Conservation (phyloP, 139 green algal genomes). For the Volvox reticuliferus region DNA sequence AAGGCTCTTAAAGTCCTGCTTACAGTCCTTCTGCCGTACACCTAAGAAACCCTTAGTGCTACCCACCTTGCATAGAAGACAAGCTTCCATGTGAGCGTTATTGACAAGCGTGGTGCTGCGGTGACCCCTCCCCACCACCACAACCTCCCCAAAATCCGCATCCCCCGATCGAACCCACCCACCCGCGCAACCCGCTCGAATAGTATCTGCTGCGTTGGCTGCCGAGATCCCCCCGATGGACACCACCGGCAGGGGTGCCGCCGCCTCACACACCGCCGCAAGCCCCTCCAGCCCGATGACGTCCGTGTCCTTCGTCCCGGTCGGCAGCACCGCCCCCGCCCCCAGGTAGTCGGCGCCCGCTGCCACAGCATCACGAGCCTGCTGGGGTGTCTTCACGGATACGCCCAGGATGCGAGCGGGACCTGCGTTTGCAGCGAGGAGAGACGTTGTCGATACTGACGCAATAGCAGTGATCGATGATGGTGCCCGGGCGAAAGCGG, state of each 20-base stretch:
- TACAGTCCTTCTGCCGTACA: too few relatives aligned
- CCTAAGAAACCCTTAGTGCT: too few relatives aligned
- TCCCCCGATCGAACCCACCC: background rate
- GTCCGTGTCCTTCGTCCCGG: conserved; percentile 84
- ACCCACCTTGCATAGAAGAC: too few relatives aligned
- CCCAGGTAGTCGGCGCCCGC: conserved; percentile 95
- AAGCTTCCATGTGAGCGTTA: too few relatives aligned
- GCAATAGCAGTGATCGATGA: too few relatives aligned
- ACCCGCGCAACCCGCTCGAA: conserved; percentile 72
- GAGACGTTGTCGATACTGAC: background rate
- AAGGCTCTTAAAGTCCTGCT: too few relatives aligned
- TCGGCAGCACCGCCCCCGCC: conserved; percentile 66
- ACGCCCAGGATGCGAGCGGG: conserved; percentile 87
- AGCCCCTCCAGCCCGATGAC: conserved; percentile 84
- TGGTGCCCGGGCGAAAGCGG: too few relatives aligned
- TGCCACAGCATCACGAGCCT: conserved; percentile 56
- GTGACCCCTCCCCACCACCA: background rate
- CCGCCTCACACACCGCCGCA: conserved; percentile 60
- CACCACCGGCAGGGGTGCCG: conserved; percentile 83
- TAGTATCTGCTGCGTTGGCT: conserved; percentile 65
- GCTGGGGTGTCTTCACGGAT: conserved; percentile 80
- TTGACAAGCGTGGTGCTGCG: too few relatives aligned
- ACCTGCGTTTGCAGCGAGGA: conserved; percentile 47
- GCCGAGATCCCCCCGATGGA: conserved; percentile 89
- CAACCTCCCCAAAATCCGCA: background rate